Conservation (phyloP, 1,284 basidiomycete species). For the Cryptococcus sp. region DNA sequence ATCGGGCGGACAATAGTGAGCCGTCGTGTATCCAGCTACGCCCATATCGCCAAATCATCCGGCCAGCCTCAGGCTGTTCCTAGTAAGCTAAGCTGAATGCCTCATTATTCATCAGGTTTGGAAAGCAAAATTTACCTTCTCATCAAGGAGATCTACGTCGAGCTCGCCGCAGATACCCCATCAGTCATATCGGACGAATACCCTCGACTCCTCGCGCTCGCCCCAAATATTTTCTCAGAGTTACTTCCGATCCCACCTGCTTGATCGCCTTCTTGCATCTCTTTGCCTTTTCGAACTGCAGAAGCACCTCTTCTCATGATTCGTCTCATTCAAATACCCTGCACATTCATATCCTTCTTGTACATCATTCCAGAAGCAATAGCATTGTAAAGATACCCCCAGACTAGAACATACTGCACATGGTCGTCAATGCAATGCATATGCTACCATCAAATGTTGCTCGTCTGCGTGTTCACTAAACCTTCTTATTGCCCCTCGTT, state of each 20-base stretch:
- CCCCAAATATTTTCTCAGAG: slow-evolving; percentile 12
- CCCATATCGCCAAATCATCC: neutral
- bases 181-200: slow-evolving; percentile 13
- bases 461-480: neutral
- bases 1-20: slow-evolving; percentile 5
- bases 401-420: too few relatives aligned
- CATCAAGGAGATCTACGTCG: slow-evolving; percentile 10
- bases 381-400: too few relatives aligned
- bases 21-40: neutral
- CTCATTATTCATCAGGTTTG: neutral
- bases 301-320: too few relatives aligned
- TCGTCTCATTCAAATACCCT: neutral
- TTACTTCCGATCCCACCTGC: slow-evolving; percentile 7
- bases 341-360: slow-evolving; percentile 9
- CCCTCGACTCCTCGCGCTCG: slow-evolving; percentile 1
- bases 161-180: slow-evolving; percentile 13
- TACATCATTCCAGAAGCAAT: too few relatives aligned
- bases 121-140: slow-evolving; percentile 1
- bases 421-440: slow-evolving; percentile 12
- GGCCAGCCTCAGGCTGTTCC: neutral
- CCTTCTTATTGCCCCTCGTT: slow-evolving; percentile 15
- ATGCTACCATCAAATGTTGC: neutral
- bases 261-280: neutral
- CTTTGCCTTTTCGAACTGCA: too few relatives aligned
- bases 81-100: neutral